A percentile compares a stretch with the other conserved stretches of the same genome.
Evolutionary conservation across 257 asterid species (phyloP).

Genomic region (Thymus mandschuricus): DNA sequence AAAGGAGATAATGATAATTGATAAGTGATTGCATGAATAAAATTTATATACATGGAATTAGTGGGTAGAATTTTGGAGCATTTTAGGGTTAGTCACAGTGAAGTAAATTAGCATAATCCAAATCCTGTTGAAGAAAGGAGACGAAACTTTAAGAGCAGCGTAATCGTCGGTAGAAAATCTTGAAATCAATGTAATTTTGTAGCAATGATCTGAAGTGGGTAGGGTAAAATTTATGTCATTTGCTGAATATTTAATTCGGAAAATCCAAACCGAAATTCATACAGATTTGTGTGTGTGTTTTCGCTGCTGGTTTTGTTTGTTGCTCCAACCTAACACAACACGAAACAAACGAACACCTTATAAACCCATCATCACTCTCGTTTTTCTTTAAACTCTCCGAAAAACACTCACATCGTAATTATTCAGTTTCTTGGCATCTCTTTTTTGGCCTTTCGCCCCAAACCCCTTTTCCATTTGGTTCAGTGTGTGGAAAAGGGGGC

Average conservation of each 20-base stretch:
- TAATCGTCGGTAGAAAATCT: conserved; percentile 30
- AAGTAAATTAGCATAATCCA: background rate
- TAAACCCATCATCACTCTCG: conserved; percentile 30
- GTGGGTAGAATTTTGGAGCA: too few relatives aligned
- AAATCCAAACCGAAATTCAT: conserved; percentile 30
- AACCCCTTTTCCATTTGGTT: conserved; percentile 25
- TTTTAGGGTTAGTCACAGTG: background rate
- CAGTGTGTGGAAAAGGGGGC: conserved; percentile 26
- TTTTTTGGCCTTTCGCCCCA: background rate
- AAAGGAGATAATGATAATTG: background rate
- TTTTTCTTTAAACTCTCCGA: conserved; percentile 32
- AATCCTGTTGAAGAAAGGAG: background rate
- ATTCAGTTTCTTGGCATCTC: conserved; percentile 17
- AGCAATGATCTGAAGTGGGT: conserved; percentile 36
- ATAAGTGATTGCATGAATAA: background rate
- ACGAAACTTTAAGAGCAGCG: background rate
- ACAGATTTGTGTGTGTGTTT: conserved; percentile 25
- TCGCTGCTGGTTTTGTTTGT: conserved; percentile 26
- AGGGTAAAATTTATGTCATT: conserved; percentile 21
- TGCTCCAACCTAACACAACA: conserved; percentile 35
- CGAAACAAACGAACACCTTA: conserved; percentile 15
- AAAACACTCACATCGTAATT: conserved; percentile 16
- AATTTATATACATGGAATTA: too few relatives aligned
- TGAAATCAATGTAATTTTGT: conserved; percentile 21
- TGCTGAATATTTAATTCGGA: conserved; percentile 14